A percentile compares a stretch with the other conserved stretches of the same genome.
phyloP scores from a whole-genome alignment of 192 early-diverging fungal species.

The Podila epicladia region DNA sequence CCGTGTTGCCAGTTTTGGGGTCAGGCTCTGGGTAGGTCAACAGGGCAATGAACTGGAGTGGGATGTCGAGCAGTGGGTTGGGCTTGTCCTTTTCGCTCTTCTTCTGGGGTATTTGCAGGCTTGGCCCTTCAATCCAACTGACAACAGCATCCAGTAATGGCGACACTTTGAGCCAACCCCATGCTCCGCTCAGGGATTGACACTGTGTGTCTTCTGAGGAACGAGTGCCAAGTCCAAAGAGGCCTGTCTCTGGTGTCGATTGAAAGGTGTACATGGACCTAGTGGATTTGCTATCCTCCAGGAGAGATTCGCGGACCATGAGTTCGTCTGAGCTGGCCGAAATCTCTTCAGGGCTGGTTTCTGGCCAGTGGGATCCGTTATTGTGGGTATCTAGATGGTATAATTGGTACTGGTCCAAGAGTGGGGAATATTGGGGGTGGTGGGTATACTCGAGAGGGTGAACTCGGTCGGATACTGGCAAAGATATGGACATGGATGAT shows the following conservation, averaged over 20 bases:
- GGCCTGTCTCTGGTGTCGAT: neutral
- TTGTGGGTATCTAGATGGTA: conserved; percentile 1
- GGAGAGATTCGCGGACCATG: neutral
- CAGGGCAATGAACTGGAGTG: conserved; percentile 59
- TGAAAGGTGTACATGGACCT: neutral
- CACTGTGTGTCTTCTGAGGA: neutral
- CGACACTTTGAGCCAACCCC: conserved; percentile 12
- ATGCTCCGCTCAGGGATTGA: neutral
- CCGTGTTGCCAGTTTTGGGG: conserved; percentile 35
- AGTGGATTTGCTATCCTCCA: neutral
- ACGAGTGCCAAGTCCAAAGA: neutral
- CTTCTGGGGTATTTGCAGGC: neutral
- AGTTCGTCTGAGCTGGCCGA: conserved; percentile 5
- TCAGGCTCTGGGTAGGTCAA: conserved; percentile 59
- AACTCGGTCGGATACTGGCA: neutral
- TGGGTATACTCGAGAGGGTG: neutral
- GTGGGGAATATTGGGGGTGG: neutral
- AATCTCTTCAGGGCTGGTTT: neutral
- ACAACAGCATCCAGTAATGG: conserved; percentile 32
- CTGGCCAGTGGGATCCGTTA: neutral
- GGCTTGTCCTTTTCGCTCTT: conserved; percentile 22
- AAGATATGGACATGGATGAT: neutral
- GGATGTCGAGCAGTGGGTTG: conserved; percentile 54
- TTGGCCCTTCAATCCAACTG: conserved; percentile 49
- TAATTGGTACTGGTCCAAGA: neutral